These are phyloP conservation scores for Chloranthus sessilifolius DNA, from an alignment of 164 flowering plant genomes.

Conservation along the genomic window DNA sequence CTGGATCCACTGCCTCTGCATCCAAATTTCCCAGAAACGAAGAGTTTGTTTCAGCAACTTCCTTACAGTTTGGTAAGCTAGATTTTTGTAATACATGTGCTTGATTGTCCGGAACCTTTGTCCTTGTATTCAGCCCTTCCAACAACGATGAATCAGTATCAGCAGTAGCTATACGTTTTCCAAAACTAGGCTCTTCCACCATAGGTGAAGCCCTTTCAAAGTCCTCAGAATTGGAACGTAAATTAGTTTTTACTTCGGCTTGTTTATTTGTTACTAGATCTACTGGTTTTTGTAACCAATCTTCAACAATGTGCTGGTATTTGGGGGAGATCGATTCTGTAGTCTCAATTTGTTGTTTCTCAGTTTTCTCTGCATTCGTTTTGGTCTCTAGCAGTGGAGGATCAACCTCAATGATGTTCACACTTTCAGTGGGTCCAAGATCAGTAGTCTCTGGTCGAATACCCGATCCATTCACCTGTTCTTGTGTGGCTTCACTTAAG, in stretches of 20 bases:
- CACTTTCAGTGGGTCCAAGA: slow-evolving; percentile 5
- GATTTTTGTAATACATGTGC: background rate
- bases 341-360: slow-evolving; percentile 1
- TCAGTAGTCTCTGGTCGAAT: background rate
- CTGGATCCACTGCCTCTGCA: background rate
- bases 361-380: slow-evolving; percentile 2
- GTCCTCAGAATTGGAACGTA: no score
- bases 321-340: background rate
- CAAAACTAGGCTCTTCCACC: no score
- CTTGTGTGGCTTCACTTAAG: background rate
- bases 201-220: no score
- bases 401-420: slow-evolving; percentile 7
- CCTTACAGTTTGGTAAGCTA: background rate
- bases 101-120: background rate
- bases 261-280: no score
- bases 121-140: background rate
- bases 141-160: no score
- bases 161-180: no score
- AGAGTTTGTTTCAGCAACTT: background rate
- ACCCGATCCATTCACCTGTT: background rate
- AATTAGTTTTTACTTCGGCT: no score
- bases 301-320: background rate
- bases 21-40: background rate
- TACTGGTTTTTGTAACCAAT: no score
- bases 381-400: slow-evolving; percentile 3